Base-by-base conservation (phyloP, 768 basidiomycete genomes). In the Calocybe gangraenosa region DNA sequence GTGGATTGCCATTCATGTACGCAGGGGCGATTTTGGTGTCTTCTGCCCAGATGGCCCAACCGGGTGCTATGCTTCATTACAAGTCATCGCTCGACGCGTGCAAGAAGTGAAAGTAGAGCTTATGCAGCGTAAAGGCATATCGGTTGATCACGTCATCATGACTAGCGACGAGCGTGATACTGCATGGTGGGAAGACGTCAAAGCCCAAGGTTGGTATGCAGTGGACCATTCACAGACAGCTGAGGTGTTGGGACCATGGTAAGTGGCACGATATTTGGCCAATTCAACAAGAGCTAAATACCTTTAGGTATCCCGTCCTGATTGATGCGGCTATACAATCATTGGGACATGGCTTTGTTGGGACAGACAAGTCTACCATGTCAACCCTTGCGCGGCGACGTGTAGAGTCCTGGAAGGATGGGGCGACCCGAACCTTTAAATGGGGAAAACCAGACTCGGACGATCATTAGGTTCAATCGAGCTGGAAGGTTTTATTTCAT, bases 281-380 rank as follows among this genome's bases (percentile, higher is more conserved):
- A 9, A 6, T 20, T 19, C 28, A 9, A 37, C 37, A 31, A 17
- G 22, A 28, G 25, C 33, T 34, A 11, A 44, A 18, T 30, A 14
- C 40, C 37, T 15, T 17, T 52, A 84, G 84, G 83, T 82, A 85
- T 60, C 82, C 84, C 10, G 65, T 84, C n/a, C 63, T 89, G 40
- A 73, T 88, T 40, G 86, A 88, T 55, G 82, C 84, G 3, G 79
- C 77, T 7, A 76, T 87, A 46, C 87, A 89, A 55, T 82, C 83
- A 0, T 65, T 64, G 31, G 85, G 79, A 17, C 58, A 69, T 9
- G 87, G 84, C 1, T 82, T 89, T 55, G 76, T 90, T 11, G 87
- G 85, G 7, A 87, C 84, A 1, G 75, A 83, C 51, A 56, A 69
- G 33, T 87, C 84, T 25, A 88, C 87, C 3, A 86, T 87, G 78